phyloP scores from a whole-genome alignment of 176 grass and related monocot genomes.

The Alopecurus myosuroides region DNA sequence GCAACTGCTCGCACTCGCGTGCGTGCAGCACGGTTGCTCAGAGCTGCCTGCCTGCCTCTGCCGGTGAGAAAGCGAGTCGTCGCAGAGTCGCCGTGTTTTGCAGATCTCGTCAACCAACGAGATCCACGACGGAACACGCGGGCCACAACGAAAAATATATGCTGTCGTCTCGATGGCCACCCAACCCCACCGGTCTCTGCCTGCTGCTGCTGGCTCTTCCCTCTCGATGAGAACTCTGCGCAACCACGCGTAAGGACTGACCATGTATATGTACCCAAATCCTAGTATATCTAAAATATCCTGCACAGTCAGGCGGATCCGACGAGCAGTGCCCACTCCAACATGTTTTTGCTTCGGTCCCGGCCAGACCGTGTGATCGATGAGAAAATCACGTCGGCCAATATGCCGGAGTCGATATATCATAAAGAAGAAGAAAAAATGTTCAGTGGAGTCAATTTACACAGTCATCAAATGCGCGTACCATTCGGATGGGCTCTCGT shows the following conservation, averaged over 20 bases:
- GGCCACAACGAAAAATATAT: neutral
- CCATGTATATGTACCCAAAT: neutral
- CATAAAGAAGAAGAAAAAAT: no score
- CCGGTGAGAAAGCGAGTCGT: neutral
- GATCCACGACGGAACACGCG: neutral
- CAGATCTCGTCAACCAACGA: slow-evolving; percentile 7
- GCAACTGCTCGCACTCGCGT: neutral
- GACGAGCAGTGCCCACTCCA: neutral
- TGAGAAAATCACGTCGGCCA: no score
- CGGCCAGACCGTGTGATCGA: neutral
- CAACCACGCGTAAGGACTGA: neutral
- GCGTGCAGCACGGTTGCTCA: neutral
- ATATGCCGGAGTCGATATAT: no score
- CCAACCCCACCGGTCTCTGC: neutral
- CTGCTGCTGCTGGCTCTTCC: neutral
- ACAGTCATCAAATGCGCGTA: no score
- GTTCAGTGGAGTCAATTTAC: no score
- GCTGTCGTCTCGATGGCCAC: neutral
- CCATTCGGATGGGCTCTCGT: no score
- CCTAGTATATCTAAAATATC: neutral
- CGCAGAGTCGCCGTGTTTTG: neutral
- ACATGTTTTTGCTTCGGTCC: neutral
- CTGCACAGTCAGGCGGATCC: neutral
- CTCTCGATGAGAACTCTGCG: neutral
- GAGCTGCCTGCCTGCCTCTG: neutral